Base-by-base conservation (phyloP, 2,329 filamentous ascomycete genomes). In the Fusarium nelsonii region DNA sequence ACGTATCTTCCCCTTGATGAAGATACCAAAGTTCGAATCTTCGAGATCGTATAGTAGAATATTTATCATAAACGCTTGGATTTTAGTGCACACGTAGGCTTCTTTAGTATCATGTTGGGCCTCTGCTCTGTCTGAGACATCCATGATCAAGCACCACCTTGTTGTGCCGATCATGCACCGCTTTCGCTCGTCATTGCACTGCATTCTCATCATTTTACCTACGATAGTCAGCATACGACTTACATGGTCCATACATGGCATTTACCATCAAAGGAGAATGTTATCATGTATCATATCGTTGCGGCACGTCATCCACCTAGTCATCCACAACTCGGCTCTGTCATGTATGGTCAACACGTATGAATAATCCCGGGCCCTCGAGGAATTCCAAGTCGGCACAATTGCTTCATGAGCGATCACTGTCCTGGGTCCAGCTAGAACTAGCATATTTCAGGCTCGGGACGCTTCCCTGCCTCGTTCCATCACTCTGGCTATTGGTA, bases 361-460 rank as follows among this genome's bases (percentile, higher is more conserved):
- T 1, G 43, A 44, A 12, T 63, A 43, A 14, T 43, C 44, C 58
- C 44, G 26, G 12, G 14, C 45, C 12, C 12, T 15, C 8, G n/a
- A 28, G 14, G 8, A 8, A 50, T 11, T 39, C 39, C n/a, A 30
- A 26, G 10, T 28, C 20, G 40, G 50, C 2, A 51, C 8, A 3
- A 41, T 50, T 12, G 33, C 30, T 45, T 63, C 44, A 2, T 30
- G 37, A 4, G 18, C 51, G 26, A 37, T 36, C 34, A 14, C 18
- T n/a, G 23, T 64, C 44, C 39, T 58, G 4, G 30, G 59, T 34
- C 11, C 43, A 15, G 30, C 44, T 28, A 32, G 51, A 20, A 64
- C 51, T 50, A 37, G 44, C 9, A 44, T 58, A 12, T 9, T 37
- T 7, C 20, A 44, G 6, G 7, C 33, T 36, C n/a, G 28, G 1